Evolutionary conservation across 2,329 filamentous ascomycete species (phyloP).

Genomic region (Ascocoryne sarcoides): DNA sequence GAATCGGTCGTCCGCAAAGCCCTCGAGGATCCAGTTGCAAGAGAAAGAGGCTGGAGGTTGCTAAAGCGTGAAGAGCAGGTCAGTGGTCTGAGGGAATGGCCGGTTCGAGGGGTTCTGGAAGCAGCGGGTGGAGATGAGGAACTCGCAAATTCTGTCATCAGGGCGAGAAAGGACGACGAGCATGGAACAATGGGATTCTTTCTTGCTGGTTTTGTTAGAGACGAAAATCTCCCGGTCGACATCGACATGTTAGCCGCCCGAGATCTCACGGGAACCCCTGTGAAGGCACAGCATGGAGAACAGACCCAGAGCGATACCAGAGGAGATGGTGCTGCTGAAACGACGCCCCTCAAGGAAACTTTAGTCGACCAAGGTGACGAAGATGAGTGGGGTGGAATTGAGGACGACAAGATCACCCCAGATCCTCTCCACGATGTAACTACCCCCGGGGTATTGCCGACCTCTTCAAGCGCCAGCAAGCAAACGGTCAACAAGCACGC

Average conservation of each 20-base stretch:
- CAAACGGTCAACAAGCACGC: not conserved
- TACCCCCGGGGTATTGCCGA: not conserved
- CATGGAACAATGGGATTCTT: constrained; percentile 94
- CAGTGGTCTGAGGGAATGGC: constrained; percentile 67
- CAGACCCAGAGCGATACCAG: too few species aligned
- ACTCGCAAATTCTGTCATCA: constrained; percentile 66
- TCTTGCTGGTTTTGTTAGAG: constrained; percentile 71
- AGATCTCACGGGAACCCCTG: constrained; percentile 45
- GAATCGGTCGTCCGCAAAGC: constrained; percentile 72
- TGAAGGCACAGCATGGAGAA: too few species aligned
- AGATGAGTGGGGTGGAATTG: not conserved
- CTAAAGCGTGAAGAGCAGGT: constrained; percentile 65
- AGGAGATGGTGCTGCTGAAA: constrained; percentile 29
- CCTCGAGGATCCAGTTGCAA: constrained; percentile 58
- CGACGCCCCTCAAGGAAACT: not conserved
- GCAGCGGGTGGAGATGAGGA: constrained; percentile 41
- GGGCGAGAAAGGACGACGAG: constrained; percentile 72
- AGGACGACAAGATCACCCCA: not conserved
- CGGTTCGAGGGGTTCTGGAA: constrained; percentile 46
- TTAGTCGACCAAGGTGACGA: not conserved
- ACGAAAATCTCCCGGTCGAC: constrained; percentile 5
- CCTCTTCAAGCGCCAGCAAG: not conserved
- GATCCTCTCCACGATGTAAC: too few species aligned
- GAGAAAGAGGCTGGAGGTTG: constrained; percentile 66
- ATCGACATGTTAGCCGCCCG: constrained; percentile 27